A percentile compares a stretch with the other conserved stretches of the same genome.
Conservation (phyloP, 2,329 filamentous ascomycete species). For the Arthrobotrys entomopaga region DNA sequence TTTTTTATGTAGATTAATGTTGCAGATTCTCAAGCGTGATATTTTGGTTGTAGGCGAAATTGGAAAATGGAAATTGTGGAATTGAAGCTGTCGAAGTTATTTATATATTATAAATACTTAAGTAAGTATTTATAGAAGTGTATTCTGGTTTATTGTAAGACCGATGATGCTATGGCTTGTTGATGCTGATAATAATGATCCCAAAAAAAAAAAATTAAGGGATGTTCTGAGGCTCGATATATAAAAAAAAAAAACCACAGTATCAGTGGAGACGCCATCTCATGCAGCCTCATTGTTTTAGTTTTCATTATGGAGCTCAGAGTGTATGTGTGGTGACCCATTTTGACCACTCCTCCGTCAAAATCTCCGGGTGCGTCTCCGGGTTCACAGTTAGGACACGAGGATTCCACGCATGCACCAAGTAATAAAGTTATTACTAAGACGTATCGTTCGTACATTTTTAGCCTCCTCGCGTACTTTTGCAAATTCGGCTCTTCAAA, state of each 20-base stretch:
- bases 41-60: too few species aligned
- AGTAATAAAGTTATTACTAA: conserved; percentile 36
- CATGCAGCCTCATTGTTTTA: too few species aligned
- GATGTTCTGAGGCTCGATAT: not conserved
- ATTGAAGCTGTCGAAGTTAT: too few species aligned
- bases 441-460: not conserved
- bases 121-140: not conserved
- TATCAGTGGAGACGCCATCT: too few species aligned
- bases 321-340: not conserved
- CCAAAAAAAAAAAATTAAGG: conserved; percentile 4
- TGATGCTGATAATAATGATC: not conserved
- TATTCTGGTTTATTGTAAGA: conserved; percentile 1
- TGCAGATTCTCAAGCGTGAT: too few species aligned
- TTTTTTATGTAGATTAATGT: too few species aligned
- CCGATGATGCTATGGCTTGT: conserved; percentile 17
- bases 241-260: not conserved
- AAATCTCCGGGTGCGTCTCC: conserved; percentile 21
- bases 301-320: not conserved
- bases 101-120: too few species aligned
- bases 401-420: conserved; percentile 1
- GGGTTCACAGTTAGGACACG: not conserved
- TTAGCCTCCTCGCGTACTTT: too few species aligned
- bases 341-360: conserved; percentile 18
- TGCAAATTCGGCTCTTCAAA: too few species aligned
- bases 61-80: too few species aligned